phyloP scores from a whole-genome alignment of 495 filamentous ascomycete species.

The Neurospora sp. region DNA sequence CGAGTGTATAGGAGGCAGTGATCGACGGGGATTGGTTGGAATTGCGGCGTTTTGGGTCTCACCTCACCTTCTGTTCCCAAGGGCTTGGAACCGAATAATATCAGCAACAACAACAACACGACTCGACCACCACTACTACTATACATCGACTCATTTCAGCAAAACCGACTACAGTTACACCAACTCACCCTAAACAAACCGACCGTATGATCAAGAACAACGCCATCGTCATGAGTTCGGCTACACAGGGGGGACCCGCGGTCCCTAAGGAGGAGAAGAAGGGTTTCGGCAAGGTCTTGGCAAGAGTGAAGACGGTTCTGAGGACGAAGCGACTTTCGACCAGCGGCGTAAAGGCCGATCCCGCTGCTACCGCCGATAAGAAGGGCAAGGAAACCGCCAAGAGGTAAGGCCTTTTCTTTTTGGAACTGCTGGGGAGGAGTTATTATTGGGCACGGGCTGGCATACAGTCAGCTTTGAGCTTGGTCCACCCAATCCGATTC shows the following conservation, averaged over 20 bases:
- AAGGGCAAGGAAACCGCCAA: conserved; percentile 1
- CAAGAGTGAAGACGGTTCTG: conserved; percentile 53
- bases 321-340: conserved; percentile 16
- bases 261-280: conserved; percentile 43
- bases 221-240: conserved; percentile 32
- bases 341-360: conserved; percentile 26
- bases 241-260: conserved; percentile 23
- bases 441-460: not conserved
- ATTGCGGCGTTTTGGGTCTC: not conserved
- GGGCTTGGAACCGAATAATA: not conserved
- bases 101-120: not conserved
- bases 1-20: not conserved
- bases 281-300: conserved; percentile 52
- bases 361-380: conserved; percentile 8
- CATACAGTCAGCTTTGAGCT: not conserved
- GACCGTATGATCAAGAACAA: conserved; percentile 3
- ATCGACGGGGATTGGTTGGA: not conserved
- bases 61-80: not conserved
- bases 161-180: not conserved
- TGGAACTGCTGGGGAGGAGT: not conserved
- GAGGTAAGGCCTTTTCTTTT: conserved; percentile 20
- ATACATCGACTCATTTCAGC: not conserved
- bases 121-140: not conserved
- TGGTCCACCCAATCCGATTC: not conserved
- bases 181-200: not conserved